Conservation (phyloP, 305 asterid genomes). For the Solanum aculeatissimum region DNA sequence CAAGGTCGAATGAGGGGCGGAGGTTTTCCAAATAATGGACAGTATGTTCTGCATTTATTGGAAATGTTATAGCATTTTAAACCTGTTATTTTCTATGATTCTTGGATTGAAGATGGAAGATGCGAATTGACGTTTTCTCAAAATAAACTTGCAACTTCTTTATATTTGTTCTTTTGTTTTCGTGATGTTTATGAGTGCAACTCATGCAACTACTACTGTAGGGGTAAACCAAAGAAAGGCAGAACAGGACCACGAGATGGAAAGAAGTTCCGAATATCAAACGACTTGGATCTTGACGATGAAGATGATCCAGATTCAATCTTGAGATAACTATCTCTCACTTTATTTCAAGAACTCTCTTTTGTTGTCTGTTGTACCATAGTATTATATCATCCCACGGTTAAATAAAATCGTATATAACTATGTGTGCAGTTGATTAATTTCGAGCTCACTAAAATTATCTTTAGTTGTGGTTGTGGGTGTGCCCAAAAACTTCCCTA, state of each 20-base stretch:
- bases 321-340: not conserved
- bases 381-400: not conserved
- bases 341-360: not conserved
- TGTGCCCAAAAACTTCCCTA: not conserved
- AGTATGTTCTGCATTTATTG: constrained; percentile 29
- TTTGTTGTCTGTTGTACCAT: not conserved
- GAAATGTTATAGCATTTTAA: not conserved
- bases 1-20: constrained; percentile 61
- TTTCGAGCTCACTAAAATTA: not conserved
- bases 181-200: not conserved
- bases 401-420: not conserved
- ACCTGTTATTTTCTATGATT: not conserved
- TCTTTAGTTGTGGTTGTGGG: not conserved
- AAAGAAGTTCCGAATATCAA: constrained; percentile 43
- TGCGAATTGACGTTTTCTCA: not conserved
- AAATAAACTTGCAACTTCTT: not conserved
- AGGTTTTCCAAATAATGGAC: constrained; percentile 34
- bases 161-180: not conserved
- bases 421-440: not conserved
- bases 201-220: constrained; percentile 1
- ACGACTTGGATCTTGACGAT: constrained; percentile 49
- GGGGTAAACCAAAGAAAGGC: constrained; percentile 90
- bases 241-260: constrained; percentile 64
- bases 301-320: constrained; percentile 46
- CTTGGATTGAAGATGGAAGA: not conserved